Evolutionary conservation across 768 basidiomycete species (phyloP).

Genomic region (Arthromyces matolae): DNA sequence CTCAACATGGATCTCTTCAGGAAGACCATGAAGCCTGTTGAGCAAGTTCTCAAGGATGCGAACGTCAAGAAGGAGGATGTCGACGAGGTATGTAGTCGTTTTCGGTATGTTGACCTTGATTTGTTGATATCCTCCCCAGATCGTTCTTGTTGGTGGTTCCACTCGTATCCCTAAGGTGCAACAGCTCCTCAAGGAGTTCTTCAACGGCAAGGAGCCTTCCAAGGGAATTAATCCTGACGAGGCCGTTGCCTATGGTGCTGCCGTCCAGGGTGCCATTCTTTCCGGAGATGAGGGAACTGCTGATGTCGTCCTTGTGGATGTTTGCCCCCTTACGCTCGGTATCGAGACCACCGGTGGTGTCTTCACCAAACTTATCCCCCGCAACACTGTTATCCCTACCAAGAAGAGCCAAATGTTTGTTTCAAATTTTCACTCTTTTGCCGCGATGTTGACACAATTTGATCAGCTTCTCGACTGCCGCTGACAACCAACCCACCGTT

Average conservation of each 20-base stretch:
- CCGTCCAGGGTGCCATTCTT: conserved; percentile 97
- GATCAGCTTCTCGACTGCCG: conserved; percentile 69
- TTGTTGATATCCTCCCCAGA: conserved; percentile 32
- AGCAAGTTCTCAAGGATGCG: conserved; percentile 97
- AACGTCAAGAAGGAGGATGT: conserved; percentile 97
- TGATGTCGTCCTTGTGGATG: conserved; percentile 93
- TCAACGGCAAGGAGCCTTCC: conserved; percentile 93
- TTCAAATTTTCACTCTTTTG: not conserved
- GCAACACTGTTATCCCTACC: conserved; percentile 98
- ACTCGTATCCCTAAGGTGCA: conserved; percentile 99
- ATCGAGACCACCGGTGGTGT: conserved; percentile 99
- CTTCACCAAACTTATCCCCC: conserved; percentile 94
- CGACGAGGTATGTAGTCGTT: conserved; percentile 59
- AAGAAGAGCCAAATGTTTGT: conserved; percentile 90
- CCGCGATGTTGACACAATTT: conserved; percentile 21
- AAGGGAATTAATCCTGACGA: conserved; percentile 99
- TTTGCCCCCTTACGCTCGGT: conserved; percentile 95
- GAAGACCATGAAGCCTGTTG: conserved; percentile 99
- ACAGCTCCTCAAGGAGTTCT: conserved; percentile 96
- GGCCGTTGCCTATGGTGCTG: conserved; percentile 98
- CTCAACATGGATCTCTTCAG: conserved; percentile 98
- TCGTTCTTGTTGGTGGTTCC: conserved; percentile 93
- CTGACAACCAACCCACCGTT: conserved; percentile 92
- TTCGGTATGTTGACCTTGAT: not conserved
- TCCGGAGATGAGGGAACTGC: conserved; percentile 89